phyloP scores from a whole-genome alignment of 2,329 filamentous ascomycete genomes.

The Gaeumannomyces tritici region DNA sequence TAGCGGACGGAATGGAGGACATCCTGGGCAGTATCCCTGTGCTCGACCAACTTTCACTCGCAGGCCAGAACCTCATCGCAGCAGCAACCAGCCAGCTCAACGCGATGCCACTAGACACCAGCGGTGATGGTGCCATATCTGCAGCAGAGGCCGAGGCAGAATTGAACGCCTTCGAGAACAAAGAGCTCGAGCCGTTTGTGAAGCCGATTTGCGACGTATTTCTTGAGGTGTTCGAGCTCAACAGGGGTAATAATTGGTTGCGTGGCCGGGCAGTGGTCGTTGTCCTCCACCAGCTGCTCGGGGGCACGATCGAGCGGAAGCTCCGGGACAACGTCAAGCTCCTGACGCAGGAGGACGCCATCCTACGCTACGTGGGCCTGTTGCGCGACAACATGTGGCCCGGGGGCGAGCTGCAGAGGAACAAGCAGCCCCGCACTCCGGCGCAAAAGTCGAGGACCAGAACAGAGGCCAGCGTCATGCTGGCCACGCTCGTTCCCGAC shows the following conservation, averaged over 20 bases:
- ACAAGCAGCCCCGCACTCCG: constrained; percentile 47
- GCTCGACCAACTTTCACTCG: constrained; percentile 84
- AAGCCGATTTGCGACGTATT: constrained; percentile 98
- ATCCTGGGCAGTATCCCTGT: constrained; percentile 94
- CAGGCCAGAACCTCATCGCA: constrained; percentile 82
- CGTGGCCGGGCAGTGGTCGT: constrained; percentile 92
- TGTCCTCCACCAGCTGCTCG: constrained; percentile 88
- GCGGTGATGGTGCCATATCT: constrained; percentile 2
- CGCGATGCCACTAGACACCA: constrained; percentile 34
- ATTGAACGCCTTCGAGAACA: constrained; percentile 83
- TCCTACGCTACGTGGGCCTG: constrained; percentile 66
- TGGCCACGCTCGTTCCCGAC: constrained; percentile 85
- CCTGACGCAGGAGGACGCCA: constrained; percentile 66
- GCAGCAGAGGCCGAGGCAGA: constrained; percentile 83
- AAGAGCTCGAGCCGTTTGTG: constrained; percentile 87
- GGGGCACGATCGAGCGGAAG: constrained; percentile 92
- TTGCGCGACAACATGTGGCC: constrained; percentile 80
- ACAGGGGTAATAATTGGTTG: constrained; percentile 94
- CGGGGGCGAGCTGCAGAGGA: constrained; percentile 40
- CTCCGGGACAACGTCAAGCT: constrained; percentile 74
- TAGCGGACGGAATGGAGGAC: constrained; percentile 96
- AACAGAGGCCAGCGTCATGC: constrained; percentile 79
- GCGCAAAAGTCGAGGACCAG: constrained; percentile 71
- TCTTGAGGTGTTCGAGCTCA: constrained; percentile 88
- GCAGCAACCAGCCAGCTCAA: constrained; percentile 59